These are phyloP conservation scores for Metschnikowia rubicola DNA, from an alignment of 805 yeast genomes.

Conservation along the genomic window DNA sequence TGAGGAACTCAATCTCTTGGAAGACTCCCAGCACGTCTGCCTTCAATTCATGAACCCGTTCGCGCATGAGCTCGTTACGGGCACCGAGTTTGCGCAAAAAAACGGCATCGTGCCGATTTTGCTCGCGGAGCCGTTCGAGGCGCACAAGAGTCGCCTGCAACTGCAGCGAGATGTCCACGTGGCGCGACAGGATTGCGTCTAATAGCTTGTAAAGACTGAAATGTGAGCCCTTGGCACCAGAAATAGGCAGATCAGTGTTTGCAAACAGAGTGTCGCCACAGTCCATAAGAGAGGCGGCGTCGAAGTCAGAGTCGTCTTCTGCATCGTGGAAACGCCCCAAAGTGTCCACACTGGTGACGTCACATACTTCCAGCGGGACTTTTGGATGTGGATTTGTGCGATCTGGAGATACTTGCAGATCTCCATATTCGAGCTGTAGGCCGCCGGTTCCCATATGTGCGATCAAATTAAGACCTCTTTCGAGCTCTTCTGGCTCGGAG, in stretches of 20 bases:
- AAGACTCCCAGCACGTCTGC: conserved; percentile 11
- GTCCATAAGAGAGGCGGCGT: conserved; percentile 22
- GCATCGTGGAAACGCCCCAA: neutral
- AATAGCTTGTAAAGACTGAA: conserved; percentile 13
- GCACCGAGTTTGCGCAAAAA: conserved; percentile 13
- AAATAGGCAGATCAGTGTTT: neutral
- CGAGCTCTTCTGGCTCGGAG: neutral
- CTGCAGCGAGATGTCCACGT: conserved; percentile 6
- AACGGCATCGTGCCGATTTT: conserved; percentile 13
- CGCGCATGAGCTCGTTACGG: conserved; percentile 15
- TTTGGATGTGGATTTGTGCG: neutral
- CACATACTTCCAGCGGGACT: neutral
- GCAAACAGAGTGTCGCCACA: conserved; percentile 1
- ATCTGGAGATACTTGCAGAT: neutral
- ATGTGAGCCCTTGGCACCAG: neutral
- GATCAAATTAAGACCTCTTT: conserved; percentile 2
- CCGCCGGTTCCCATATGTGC: conserved; percentile 7
- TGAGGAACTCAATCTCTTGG: conserved; percentile 6
- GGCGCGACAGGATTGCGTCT: conserved; percentile 11
- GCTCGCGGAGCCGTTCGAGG: conserved; percentile 9
- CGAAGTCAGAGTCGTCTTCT: conserved; percentile 16
- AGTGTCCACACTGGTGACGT: conserved; percentile 6
- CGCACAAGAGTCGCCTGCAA: conserved; percentile 7
- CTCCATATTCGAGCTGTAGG: conserved; percentile 1
- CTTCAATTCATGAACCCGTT: conserved; percentile 14